Evolutionary conservation across 2,329 filamentous ascomycete species (phyloP).

Genomic region (Aspergillus sp.): DNA sequence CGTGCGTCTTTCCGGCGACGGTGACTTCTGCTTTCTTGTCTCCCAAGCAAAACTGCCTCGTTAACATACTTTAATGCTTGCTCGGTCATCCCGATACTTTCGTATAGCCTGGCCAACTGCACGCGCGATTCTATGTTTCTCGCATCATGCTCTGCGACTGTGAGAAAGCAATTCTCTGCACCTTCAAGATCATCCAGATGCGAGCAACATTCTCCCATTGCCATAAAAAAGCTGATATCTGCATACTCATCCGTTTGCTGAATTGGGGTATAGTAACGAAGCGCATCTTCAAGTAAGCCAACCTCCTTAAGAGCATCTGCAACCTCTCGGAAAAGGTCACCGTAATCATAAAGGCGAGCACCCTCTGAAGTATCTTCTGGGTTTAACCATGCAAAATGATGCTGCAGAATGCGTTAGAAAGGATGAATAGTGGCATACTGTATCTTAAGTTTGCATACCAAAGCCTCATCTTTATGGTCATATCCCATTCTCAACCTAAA

Average conservation of each 20-base stretch:
- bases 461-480: conserved; percentile 62
- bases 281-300: conserved; percentile 49
- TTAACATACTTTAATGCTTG: conserved; percentile 73
- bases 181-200: conserved; percentile 58
- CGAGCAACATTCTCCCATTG: conserved; percentile 60
- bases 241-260: conserved; percentile 43
- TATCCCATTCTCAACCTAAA: conserved; percentile 71
- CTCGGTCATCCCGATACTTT: conserved; percentile 66
- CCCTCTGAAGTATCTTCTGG: conserved; percentile 52
- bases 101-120: conserved; percentile 79
- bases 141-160: conserved; percentile 67
- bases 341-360: conserved; percentile 59
- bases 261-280: conserved; percentile 55
- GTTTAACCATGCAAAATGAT: conserved; percentile 66
- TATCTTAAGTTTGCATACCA: conserved; percentile 49
- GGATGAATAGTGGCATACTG: background rate
- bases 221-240: conserved; percentile 47
- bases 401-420: conserved; percentile 33
- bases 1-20: conserved; percentile 30
- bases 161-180: conserved; percentile 73
- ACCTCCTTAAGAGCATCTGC: conserved; percentile 54
- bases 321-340: conserved; percentile 73
- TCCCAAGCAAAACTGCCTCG: conserved; percentile 65
- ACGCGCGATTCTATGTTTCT: conserved; percentile 71
- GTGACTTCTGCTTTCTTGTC: conserved; percentile 31